Evolutionary conservation across 2,329 filamentous ascomycete species (phyloP).

Genomic region (Trichoderma sp.): DNA sequence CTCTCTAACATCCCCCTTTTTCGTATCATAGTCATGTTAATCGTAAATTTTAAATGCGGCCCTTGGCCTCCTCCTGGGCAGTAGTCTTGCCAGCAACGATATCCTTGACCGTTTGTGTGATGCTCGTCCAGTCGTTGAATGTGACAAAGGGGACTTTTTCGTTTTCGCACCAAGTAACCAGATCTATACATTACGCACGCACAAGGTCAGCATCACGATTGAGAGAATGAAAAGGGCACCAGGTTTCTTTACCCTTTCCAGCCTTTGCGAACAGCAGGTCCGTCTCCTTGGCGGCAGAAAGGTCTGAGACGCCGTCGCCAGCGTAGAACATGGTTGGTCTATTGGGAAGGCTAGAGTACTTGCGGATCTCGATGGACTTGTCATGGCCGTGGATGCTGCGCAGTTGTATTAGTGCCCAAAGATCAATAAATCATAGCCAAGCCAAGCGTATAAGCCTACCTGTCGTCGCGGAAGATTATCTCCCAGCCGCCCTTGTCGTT

Average conservation of each 20-base stretch:
- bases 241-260: slow-evolving; percentile 67
- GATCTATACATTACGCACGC: slow-evolving; percentile 67
- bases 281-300: slow-evolving; percentile 90
- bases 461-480: slow-evolving; percentile 84
- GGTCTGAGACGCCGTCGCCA: slow-evolving; percentile 89
- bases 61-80: slow-evolving; percentile 69
- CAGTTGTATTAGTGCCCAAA: neutral
- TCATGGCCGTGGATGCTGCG: slow-evolving; percentile 86
- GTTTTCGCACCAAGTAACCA: slow-evolving; percentile 83
- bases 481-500: slow-evolving; percentile 84
- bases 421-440: neutral
- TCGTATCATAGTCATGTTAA: neutral
- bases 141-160: slow-evolving; percentile 85
- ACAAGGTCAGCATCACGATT: neutral
- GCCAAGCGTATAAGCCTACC: slow-evolving; percentile 47
- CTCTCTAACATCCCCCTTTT: neutral
- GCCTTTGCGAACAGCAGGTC: slow-evolving; percentile 93
- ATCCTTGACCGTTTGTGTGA: slow-evolving; percentile 74
- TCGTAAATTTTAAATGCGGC: slow-evolving; percentile 41
- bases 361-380: slow-evolving; percentile 88
- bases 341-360: slow-evolving; percentile 76
- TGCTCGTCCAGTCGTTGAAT: slow-evolving; percentile 82
- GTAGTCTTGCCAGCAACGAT: slow-evolving; percentile 74
- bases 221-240: neutral
- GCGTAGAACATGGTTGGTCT: slow-evolving; percentile 91